phyloP scores from a whole-genome alignment of 108 stramenopile genomes.

The Cylindrotheca closterium region DNA sequence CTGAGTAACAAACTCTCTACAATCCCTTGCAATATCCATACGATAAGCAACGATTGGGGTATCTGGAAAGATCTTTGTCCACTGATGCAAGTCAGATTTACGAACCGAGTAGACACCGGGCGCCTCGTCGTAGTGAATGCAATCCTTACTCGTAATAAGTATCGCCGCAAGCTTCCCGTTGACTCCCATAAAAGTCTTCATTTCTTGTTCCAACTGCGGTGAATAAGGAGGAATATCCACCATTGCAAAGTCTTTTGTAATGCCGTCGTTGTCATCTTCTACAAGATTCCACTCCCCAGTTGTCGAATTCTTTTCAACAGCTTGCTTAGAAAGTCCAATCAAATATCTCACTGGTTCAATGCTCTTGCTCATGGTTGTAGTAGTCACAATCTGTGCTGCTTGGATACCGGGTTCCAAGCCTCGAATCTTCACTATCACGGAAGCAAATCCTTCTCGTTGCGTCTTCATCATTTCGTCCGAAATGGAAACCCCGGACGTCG shows the following conservation, averaged over 20 bases:
- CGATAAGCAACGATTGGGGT: conserved; percentile 58
- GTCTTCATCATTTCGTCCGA: conserved; percentile 43
- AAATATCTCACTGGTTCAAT: conserved; percentile 58
- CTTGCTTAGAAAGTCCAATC: conserved; percentile 34
- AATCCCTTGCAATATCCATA: conserved; percentile 81
- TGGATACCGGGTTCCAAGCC: conserved; percentile 26
- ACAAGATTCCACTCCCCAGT: not conserved
- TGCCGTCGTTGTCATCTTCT: conserved; percentile 17
- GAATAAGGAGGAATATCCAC: conserved; percentile 87
- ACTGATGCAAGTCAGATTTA: conserved; percentile 58
- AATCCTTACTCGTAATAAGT: conserved; percentile 68
- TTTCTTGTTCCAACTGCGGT: conserved; percentile 46
- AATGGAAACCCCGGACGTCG: conserved; percentile 46
- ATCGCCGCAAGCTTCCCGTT: conserved; percentile 46
- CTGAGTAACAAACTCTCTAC: conserved; percentile 61
- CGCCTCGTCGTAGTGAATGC: conserved; percentile 72
- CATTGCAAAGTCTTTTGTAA: conserved; percentile 49
- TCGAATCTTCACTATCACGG: conserved; percentile 35
- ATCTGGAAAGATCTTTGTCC: conserved; percentile 67
- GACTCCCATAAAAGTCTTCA: conserved; percentile 66
- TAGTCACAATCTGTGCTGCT: conserved; percentile 39
- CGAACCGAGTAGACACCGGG: conserved; percentile 62
- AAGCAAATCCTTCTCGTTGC: conserved; percentile 34
- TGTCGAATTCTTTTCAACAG: conserved; percentile 2
- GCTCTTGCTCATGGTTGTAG: conserved; percentile 15